Evolutionary conservation across 192 early-diverging fungal genomes (phyloP).

Genomic region (Backusella australiensis): DNA sequence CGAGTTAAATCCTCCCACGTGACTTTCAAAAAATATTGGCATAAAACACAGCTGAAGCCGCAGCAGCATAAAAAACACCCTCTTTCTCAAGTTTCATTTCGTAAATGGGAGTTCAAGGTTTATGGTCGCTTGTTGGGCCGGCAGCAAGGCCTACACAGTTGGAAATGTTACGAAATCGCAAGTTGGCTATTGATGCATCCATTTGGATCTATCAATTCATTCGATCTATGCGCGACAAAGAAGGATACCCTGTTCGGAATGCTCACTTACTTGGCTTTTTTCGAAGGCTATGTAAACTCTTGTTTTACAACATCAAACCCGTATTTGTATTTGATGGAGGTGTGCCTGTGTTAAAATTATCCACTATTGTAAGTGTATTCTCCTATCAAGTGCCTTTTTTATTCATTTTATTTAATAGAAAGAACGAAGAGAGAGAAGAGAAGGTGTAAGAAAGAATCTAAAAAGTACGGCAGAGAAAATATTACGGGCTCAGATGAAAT

Average conservation of each 20-base stretch:
- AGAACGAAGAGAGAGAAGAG: slow-evolving; percentile 45
- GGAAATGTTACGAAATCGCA: slow-evolving; percentile 73
- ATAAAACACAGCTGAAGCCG: not conserved
- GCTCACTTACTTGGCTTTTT: slow-evolving; percentile 95
- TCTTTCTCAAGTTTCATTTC: not conserved
- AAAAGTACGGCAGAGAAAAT: slow-evolving; percentile 82
- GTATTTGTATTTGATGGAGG: slow-evolving; percentile 98
- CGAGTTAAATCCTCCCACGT: not conserved
- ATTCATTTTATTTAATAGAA: slow-evolving; percentile 26
- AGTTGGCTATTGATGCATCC: slow-evolving; percentile 89
- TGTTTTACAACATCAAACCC: slow-evolving; percentile 86
- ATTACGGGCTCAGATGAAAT: slow-evolving; percentile 73
- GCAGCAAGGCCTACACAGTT: slow-evolving; percentile 73
- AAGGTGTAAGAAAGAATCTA: slow-evolving; percentile 49
- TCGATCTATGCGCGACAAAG: slow-evolving; percentile 88
- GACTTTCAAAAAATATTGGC: not conserved
- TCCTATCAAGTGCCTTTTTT: not conserved
- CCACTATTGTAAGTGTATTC: slow-evolving; percentile 57
- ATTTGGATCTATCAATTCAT: slow-evolving; percentile 99
- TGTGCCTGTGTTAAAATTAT: slow-evolving; percentile 80
- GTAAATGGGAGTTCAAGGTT: slow-evolving; percentile 90
- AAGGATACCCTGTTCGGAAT: slow-evolving; percentile 78
- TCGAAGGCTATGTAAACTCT: slow-evolving; percentile 88
- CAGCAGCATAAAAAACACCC: not conserved
- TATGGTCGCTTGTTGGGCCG: slow-evolving; percentile 87